Base-by-base conservation (phyloP, 2,329 filamentous ascomycete genomes). In the Arthrobotrys megalospora region DNA sequence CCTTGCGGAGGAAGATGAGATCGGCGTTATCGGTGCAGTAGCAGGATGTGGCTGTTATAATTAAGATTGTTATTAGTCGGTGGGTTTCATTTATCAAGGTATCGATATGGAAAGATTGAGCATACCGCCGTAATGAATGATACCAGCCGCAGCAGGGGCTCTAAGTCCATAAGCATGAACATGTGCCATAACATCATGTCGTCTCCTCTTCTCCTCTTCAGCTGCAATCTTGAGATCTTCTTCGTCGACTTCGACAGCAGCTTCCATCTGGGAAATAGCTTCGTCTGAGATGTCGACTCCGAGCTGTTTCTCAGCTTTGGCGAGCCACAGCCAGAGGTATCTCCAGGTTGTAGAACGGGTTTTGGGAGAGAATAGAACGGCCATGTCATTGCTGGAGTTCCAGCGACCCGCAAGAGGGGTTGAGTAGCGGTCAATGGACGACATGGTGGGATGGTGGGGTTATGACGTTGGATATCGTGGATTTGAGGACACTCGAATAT, bases 321-420 rank as follows among this genome's bases (percentile, higher is more conserved):
- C 94, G 10, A 97, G 91, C 85, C 88, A 90, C 52, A 95, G 86
- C 94, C 94, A 97, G 16, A 97, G 89, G 83, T 92, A 88, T 80
- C 94, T 90, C 93, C 93, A 96, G 69, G 90, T 93, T 48, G 89
- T 91, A 84, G 91, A 90, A 34, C 93, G 88, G 67, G 90, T 91
- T 50, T 93, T 89, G 76, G 91, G 89, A 81, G 90, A 91, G 87
- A 97, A 97, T 79, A 97, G 89, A 80, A 88, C 88, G 82, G 91
- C 88, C 92, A 96, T 94, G 85, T 92, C 91, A 80, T 84, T 83
- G 85, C 88, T 92, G 85, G 90, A 90, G 86, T 96, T 96, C 82
- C 93, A 64, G 60, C 60, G 60, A 50, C 60, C 60, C 21, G 60
- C 60, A 41, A 64, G 60, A 24, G 60, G 60, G 41, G 60, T 64